Percentiles rank a stretch among this genome's conserved stretches.
Conservation (phyloP, 2,329 filamentous ascomycete species). For the Teratosphaeria epicoccoides region DNA sequence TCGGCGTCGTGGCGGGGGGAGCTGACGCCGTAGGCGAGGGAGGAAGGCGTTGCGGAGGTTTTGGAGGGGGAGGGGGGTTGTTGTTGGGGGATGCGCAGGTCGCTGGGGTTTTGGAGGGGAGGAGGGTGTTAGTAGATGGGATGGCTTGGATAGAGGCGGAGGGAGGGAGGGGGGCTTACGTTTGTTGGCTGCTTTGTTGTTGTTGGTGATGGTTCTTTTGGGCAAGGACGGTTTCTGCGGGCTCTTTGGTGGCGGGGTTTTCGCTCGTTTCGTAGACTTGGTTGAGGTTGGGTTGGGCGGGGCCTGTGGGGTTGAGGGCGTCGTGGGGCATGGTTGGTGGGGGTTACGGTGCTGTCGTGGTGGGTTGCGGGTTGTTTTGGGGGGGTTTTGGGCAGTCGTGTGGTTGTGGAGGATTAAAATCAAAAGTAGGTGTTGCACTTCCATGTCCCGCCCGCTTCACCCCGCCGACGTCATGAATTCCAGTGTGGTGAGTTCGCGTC, state of each 20-base stretch:
- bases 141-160: too few species aligned
- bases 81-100: conserved; percentile 29
- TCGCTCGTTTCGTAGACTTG: conserved; percentile 38
- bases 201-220: conserved; percentile 23
- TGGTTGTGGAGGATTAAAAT: not conserved
- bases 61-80: conserved; percentile 27
- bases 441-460: too few species aligned
- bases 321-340: conserved; percentile 6
- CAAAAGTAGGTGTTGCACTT: too few species aligned
- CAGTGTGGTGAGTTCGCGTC: not conserved
- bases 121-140: not conserved
- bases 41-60: conserved; percentile 28
- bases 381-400: not conserved
- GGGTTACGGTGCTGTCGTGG: too few species aligned
- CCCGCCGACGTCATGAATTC: not conserved
- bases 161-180: too few species aligned
- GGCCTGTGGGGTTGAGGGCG: conserved; percentile 28
- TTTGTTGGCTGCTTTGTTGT: conserved; percentile 12
- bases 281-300: conserved; percentile 34
- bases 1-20: conserved; percentile 37
- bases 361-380: not conserved
- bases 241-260: conserved; percentile 35
- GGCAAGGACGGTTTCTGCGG: conserved; percentile 28
- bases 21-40: conserved; percentile 33
- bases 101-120: conserved; percentile 9